These are phyloP conservation scores for Phialemonium atrogriseum DNA, from an alignment of 2,329 filamentous ascomycete species.

Conservation along the genomic window DNA sequence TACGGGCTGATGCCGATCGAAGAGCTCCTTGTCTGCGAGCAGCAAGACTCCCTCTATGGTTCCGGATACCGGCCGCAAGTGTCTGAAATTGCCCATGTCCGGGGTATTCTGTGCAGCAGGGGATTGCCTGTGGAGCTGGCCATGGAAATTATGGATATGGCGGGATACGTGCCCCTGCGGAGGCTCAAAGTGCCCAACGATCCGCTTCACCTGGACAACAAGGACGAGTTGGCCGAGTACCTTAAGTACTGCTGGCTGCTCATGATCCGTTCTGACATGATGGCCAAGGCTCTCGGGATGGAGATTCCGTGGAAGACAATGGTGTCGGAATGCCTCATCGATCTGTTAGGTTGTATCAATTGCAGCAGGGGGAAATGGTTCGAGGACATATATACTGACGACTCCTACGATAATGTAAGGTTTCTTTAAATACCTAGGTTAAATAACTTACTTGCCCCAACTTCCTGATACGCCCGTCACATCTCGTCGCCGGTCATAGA, in stretches of 20 bases:
- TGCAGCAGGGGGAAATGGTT: no score
- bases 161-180: conserved; percentile 6
- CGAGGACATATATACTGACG: no score
- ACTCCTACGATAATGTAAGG: no score
- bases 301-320: conserved; percentile 2
- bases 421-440: no score
- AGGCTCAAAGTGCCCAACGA: conserved; percentile 10
- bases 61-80: conserved; percentile 1
- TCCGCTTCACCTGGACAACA: conserved; percentile 12
- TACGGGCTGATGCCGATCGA: conserved; percentile 7
- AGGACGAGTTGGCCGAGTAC: conserved; percentile 15
- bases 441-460: no score
- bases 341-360: no score
- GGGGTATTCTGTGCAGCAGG: conserved; percentile 5
- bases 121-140: conserved; percentile 12
- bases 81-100: conserved; percentile 5
- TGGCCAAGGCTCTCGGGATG: conserved; percentile 13
- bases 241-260: conserved; percentile 19
- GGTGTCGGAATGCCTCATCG: background rate
- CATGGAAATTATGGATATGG: conserved; percentile 8
- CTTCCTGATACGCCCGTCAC: no score
- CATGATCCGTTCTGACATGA: conserved; percentile 16
- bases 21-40: conserved; percentile 5
- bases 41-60: no score
- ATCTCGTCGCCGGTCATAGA: no score